Evolutionary conservation across 495 filamentous ascomycete species (phyloP), one percentile per base, ranked within the genome.

Genomic region (Xylaria sp.): DNA sequence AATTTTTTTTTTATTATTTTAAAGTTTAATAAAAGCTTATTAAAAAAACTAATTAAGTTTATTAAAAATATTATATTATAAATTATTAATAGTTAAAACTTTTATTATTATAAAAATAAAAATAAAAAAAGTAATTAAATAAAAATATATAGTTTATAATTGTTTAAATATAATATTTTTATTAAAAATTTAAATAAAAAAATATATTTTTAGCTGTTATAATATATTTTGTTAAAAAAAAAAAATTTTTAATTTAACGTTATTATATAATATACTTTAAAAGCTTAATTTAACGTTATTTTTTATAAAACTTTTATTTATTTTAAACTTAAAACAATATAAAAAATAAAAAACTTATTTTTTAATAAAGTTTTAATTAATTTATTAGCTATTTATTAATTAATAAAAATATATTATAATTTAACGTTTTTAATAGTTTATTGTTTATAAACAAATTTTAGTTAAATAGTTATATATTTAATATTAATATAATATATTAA

Each of bases 31-130:
- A 37, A 37, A 33, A 59, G 19, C 26, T 59, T 21, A 15, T 3
- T 59, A 59, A 59, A 37, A 37, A 59, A 59, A 17, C 1, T 59
- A 59, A 59, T 59, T 35, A 59, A 59, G 5, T 59, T 59, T 59
- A 37, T 1, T 53, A 53, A 53, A 9, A 11, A 21, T 57, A 33
- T 57, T 57, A 57, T 57, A 29, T 26, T 11, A 50, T 19, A 58
- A 33, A 4, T 7, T 59, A 59, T 59, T 59, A 59, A 59, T 59
- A 59, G 21, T 53, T 53, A 53, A 53, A 53, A 53, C 21, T 53
- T 29, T 53, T 53, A 53, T 53, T 53, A 14, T 26, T 53, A 53
- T 53, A 9, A 26, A 15, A 5, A 37, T n/a, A 3, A 53, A n/a
- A 29, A 26, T n/a, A 14, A 26, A 3, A 53, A 53, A 53, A 53